A percentile compares a stretch with the other conserved stretches of the same genome.
These are phyloP conservation scores for Andrographis paniculata DNA, from an alignment of 305 asterid species.

Conservation along the genomic window DNA sequence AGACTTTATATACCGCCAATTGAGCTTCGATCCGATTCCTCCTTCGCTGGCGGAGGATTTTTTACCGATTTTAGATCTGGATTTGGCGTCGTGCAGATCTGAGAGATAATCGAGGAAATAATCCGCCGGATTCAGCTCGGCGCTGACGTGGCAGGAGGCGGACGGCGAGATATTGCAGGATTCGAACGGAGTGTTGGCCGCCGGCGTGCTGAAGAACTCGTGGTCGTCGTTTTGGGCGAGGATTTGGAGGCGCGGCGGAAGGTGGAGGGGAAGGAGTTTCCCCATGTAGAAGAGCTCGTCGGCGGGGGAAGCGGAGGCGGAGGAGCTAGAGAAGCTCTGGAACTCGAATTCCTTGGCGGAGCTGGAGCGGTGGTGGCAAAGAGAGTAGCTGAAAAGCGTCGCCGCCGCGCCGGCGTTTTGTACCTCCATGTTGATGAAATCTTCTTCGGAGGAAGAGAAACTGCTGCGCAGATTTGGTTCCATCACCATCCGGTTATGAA, in stretches of 20 bases:
- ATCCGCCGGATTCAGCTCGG: constrained; percentile 46
- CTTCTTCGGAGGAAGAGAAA: too few species aligned
- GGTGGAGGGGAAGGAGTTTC: constrained; percentile 87
- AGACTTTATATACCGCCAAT: constrained; percentile 55
- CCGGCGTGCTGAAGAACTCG: constrained; percentile 47
- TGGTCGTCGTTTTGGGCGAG: constrained; percentile 29
- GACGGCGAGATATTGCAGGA: constrained; percentile 65
- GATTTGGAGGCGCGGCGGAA: constrained; percentile 65
- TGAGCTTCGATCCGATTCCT: constrained; percentile 40
- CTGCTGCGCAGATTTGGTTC: too few species aligned
- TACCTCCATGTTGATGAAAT: too few species aligned
- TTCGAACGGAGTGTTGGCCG: constrained; percentile 50
- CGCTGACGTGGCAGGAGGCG: constrained; percentile 57
- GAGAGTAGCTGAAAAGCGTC: not conserved
- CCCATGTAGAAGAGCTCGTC: constrained; percentile 90
- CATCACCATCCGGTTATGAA: too few species aligned
- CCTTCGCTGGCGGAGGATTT: constrained; percentile 26
- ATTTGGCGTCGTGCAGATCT: constrained; percentile 20
- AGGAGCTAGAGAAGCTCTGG: constrained; percentile 60
- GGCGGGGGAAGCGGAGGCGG: constrained; percentile 52
- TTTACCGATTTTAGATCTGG: constrained; percentile 49
- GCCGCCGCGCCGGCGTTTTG: too few species aligned
- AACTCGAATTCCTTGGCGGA: constrained; percentile 63
- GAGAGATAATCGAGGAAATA: constrained; percentile 27
- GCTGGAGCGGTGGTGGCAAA: not conserved